Evolutionary conservation across 1,139 yeast genomes (phyloP).

Genomic region (Magnusiomyces magnusii): DNA sequence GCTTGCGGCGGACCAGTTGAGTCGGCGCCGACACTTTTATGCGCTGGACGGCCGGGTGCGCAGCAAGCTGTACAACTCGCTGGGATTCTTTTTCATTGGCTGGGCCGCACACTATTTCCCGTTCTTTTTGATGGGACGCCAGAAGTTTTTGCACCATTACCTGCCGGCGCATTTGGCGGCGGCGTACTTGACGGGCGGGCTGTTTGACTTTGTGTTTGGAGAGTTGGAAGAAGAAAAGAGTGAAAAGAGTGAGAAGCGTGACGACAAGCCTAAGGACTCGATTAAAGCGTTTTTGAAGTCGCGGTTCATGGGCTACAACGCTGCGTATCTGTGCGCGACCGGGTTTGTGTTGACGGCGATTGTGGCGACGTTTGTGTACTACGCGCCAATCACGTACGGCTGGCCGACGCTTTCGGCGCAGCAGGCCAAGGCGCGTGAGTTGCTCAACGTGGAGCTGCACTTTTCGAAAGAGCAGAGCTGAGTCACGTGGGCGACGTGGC

Average conservation of each 20-base stretch:
- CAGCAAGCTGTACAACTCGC: conserved; percentile 66
- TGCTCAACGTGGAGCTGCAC: conserved; percentile 76
- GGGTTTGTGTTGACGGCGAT: conserved; percentile 42
- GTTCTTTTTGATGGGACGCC: conserved; percentile 87
- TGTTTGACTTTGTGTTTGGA: conserved; percentile 71
- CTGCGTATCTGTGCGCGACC: conserved; percentile 32
- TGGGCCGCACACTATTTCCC: conserved; percentile 90
- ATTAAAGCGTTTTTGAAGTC: conserved; percentile 18
- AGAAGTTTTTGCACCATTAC: conserved; percentile 90
- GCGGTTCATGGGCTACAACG: conserved; percentile 16
- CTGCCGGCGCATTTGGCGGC: conserved; percentile 94
- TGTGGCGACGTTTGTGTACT: conserved; percentile 59
- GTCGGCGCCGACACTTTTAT: conserved; percentile 61
- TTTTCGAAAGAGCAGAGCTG: conserved; percentile 52
- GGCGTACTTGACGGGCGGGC: conserved; percentile 72
- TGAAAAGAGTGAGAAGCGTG: not conserved
- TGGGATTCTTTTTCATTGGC: conserved; percentile 79
- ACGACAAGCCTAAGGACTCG: not conserved
- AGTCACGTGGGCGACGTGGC: no score
- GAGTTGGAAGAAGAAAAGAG: conserved; percentile 33
- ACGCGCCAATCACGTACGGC: conserved; percentile 85
- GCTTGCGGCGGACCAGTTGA: conserved; percentile 63
- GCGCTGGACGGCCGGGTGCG: conserved; percentile 58
- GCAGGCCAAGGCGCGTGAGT: conserved; percentile 66
- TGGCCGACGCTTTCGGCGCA: conserved; percentile 52